Evolutionary conservation across 306 rosid genomes (phyloP), one percentile per base, ranked within the genome.

Genomic region (Luffa acutangula): DNA sequence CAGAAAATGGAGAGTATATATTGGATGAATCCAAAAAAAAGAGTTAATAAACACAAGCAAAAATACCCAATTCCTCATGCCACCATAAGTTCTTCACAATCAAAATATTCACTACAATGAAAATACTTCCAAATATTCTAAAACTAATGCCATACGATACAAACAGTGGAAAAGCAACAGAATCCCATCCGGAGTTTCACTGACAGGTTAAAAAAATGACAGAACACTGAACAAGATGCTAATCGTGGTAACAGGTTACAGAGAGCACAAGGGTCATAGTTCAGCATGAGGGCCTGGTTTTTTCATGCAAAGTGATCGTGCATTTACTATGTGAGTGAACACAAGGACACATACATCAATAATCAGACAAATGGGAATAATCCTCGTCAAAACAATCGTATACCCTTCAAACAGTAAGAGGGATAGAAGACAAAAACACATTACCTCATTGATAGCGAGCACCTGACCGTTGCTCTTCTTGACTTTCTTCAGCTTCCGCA

Each of bases 391-490:
- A 0, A 4, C 14, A 36, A 37, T 52, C 21, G 6, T 36, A 18
- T 15, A 34, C 17, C 25, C 3, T 34, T 12, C 57, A 33, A 34
- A 21, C 1, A 3, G 54, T 20, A 57, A 21, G 52, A 46, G 67
- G 12, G 6, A 53, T 7, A 18, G 6, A 36, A 65, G 49, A 57
- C 0, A 0, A 7, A 41, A 9, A 15, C 31, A 43, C 39, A 6
- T 66, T 78, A 82, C 91, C 91, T 85, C 91, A 13, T 88, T 88
- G 81, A 79, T 78, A 7, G 95, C 98, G 48, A 93, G 95, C 6
- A 93, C 84, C 77, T 93, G 98, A 6, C 98, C 98, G 52, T 91
- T 93, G 90, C 98, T 93, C 85, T 93, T 93, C 93, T 93, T 93
- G 3, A 93, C 98, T 86, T 93, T 93, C 90, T 91, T 93, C 76